A percentile compares a stretch with the other conserved stretches of the same genome.
Evolutionary conservation across 1,284 basidiomycete genomes (phyloP).

Genomic region (Sporisorium scitamineum): DNA sequence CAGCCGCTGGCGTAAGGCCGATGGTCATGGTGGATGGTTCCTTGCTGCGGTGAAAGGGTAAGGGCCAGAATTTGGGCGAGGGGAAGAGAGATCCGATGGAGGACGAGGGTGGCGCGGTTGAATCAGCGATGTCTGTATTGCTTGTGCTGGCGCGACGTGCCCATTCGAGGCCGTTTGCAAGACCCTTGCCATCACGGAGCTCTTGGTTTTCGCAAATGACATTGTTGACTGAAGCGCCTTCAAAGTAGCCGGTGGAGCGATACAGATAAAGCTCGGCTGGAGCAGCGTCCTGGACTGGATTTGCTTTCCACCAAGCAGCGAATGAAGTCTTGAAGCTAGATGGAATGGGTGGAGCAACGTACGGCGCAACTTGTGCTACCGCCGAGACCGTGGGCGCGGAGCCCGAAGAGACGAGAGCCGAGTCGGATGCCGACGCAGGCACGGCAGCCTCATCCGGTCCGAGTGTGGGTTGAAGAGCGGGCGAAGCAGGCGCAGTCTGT

Average conservation of each 20-base stretch:
- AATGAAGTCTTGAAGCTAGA: conserved; percentile 53
- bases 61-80: conserved; percentile 39
- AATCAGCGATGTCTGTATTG: neutral
- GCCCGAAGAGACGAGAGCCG: conserved; percentile 13
- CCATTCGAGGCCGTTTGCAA: conserved; percentile 34
- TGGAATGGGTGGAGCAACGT: conserved; percentile 55
- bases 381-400: conserved; percentile 2
- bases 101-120: neutral
- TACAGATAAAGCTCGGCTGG: conserved; percentile 60
- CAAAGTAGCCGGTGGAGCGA: conserved; percentile 53
- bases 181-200: conserved; percentile 44
- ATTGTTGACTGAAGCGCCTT: conserved; percentile 54
- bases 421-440: conserved; percentile 32
- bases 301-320: conserved; percentile 55
- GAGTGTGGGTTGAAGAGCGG: conserved; percentile 6
- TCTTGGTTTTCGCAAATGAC: conserved; percentile 42
- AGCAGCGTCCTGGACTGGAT: conserved; percentile 48
- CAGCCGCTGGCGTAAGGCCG: conserved; percentile 31
- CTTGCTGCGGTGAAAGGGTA: conserved; percentile 38
- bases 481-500: conserved; percentile 33
- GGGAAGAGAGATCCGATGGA: conserved; percentile 19
- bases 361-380: conserved; percentile 11
- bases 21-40: conserved; percentile 52
- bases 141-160: conserved; percentile 7
- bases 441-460: conserved; percentile 6